phyloP scores from a whole-genome alignment of 1,284 basidiomycete genomes.

The Ganoderma leucocontextum region DNA sequence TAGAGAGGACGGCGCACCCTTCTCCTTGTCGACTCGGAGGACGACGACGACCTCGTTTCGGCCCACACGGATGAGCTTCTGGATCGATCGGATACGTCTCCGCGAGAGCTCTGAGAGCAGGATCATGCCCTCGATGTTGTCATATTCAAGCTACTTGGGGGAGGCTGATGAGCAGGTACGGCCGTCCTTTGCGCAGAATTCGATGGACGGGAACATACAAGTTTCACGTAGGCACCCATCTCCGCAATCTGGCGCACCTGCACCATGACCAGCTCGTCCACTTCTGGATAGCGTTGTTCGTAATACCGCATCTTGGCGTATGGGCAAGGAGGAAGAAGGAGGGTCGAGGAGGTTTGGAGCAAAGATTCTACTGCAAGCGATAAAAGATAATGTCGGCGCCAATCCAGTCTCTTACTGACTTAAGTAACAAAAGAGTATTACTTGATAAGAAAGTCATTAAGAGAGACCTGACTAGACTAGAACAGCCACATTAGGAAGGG shows the following conservation, averaged over 20 bases:
- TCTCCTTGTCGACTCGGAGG: constrained; percentile 98
- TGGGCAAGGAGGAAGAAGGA: not conserved
- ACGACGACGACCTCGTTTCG: constrained; percentile 99
- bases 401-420: constrained; percentile 11
- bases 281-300: constrained; percentile 83
- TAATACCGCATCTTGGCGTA: constrained; percentile 76
- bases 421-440: not conserved
- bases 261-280: constrained; percentile 99
- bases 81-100: constrained; percentile 96
- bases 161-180: constrained; percentile 21
- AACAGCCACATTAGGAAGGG: too few relatives aligned
- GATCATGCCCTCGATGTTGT: constrained; percentile 99
- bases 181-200: not conserved
- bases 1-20: constrained; percentile 67
- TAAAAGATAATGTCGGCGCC: constrained; percentile 30
- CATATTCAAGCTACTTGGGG: constrained; percentile 89
- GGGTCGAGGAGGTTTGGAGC: not conserved
- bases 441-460: not conserved
- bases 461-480: too few relatives aligned
- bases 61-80: constrained; percentile 97
- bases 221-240: constrained; percentile 99
- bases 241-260: constrained; percentile 99
- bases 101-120: constrained; percentile 96
- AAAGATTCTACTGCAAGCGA: constrained; percentile 27
- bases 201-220: constrained; percentile 63